phyloP scores from a whole-genome alignment of 352 stramenopile genomes.

The Aphanomyces stellatus region DNA sequence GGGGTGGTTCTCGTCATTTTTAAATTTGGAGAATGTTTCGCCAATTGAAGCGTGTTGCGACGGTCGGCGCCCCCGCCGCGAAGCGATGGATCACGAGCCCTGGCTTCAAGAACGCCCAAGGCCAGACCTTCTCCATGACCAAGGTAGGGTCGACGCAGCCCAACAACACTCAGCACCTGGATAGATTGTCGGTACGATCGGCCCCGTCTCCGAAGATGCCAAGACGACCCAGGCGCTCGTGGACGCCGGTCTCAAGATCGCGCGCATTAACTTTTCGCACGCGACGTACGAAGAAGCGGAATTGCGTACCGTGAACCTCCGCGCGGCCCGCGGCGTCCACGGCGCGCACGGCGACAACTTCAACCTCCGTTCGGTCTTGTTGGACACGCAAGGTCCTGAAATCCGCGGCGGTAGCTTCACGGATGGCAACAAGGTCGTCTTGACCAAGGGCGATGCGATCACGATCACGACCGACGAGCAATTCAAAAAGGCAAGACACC shows the following conservation, averaged over 20 bases:
- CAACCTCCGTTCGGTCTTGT: slow-evolving; percentile 87
- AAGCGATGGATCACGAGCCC: slow-evolving; percentile 5
- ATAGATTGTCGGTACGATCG: slow-evolving; percentile 91
- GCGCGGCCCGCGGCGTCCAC: slow-evolving; percentile 74
- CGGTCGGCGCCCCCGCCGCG: neutral
- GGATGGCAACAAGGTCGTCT: slow-evolving; percentile 76
- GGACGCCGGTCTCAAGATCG: slow-evolving; percentile 85
- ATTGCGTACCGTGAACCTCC: slow-evolving; percentile 54
- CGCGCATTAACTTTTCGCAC: slow-evolving; percentile 95
- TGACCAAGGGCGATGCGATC: slow-evolving; percentile 79
- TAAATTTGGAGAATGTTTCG: slow-evolving; percentile 1
- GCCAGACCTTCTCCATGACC: slow-evolving; percentile 69
- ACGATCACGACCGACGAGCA: slow-evolving; percentile 81
- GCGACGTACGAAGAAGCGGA: slow-evolving; percentile 81
- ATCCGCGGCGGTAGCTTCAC: slow-evolving; percentile 90
- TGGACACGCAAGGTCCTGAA: slow-evolving; percentile 93
- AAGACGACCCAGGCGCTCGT: slow-evolving; percentile 80
- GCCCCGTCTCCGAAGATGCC: slow-evolving; percentile 67
- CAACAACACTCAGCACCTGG: neutral
- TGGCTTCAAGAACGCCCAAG: slow-evolving; percentile 3
- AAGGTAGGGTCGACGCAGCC: slow-evolving; percentile 30
- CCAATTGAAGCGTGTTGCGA: neutral
- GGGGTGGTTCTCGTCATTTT: neutral
- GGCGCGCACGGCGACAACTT: slow-evolving; percentile 39
- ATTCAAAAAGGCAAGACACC: slow-evolving; percentile 47